These are phyloP conservation scores for Penicillium sp. DNA, from an alignment of 2,329 filamentous ascomycete genomes.

Conservation along the genomic window DNA sequence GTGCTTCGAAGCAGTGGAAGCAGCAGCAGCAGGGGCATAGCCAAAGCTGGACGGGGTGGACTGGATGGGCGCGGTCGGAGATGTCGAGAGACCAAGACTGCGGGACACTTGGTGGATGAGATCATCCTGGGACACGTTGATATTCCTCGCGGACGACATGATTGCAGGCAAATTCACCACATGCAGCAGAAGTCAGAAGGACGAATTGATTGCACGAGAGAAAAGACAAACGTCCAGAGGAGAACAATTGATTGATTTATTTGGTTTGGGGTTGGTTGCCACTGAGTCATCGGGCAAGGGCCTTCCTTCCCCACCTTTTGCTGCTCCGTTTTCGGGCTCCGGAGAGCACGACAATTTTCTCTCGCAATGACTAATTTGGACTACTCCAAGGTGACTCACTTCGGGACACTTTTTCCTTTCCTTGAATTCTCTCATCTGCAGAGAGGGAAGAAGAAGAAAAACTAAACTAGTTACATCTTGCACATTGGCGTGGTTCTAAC, in stretches of 20 bases:
- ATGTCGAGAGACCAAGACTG: constrained; percentile 66
- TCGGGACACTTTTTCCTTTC: constrained; percentile 10
- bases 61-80: constrained; percentile 70
- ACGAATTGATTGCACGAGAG: background rate
- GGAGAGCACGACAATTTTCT: constrained; percentile 14
- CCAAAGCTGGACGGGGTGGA: constrained; percentile 66
- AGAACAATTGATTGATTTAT: background rate
- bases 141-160: constrained; percentile 34
- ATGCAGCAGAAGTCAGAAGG: background rate
- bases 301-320: constrained; percentile 8
- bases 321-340: constrained; percentile 16
- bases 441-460: background rate
- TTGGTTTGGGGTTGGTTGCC: background rate
- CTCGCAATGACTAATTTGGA: too few relatives aligned
- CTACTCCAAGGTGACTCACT: too few relatives aligned
- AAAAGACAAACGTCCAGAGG: background rate
- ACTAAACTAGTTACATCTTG: background rate
- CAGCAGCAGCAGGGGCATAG: constrained; percentile 31
- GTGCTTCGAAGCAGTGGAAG: constrained; percentile 57
- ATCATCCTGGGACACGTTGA: constrained; percentile 25
- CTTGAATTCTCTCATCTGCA: background rate
- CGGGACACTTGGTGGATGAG: constrained; percentile 48
- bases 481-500: background rate
- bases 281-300: constrained; percentile 5
- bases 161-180: background rate